Conservation (phyloP, 345 rosid species). For the Ceriops decandra region DNA sequence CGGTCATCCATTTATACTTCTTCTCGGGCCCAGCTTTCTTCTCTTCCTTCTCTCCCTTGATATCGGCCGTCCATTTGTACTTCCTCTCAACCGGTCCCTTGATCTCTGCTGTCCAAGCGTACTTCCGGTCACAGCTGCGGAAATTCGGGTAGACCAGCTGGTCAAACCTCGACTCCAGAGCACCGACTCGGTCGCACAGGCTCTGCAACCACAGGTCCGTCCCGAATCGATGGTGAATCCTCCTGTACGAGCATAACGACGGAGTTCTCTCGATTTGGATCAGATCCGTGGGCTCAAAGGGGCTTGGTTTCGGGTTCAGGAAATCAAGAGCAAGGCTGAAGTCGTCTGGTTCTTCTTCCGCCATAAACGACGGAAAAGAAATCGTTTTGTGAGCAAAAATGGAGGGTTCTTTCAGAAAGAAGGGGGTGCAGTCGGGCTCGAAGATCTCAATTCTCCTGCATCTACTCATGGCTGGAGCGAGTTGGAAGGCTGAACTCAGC, state of each 20-base stretch:
- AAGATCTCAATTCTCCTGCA: slow-evolving; percentile 39
- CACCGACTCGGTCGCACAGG: slow-evolving; percentile 56
- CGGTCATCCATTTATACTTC: slow-evolving; percentile 69
- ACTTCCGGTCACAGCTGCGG: slow-evolving; percentile 59
- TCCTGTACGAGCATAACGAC: slow-evolving; percentile 42
- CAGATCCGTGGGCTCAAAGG: slow-evolving; percentile 59
- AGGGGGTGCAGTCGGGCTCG: slow-evolving; percentile 35
- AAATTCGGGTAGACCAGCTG: slow-evolving; percentile 30
- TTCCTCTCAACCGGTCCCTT: slow-evolving; percentile 61
- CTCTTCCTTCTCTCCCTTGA: slow-evolving; percentile 36
- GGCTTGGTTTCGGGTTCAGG: slow-evolving; percentile 21
- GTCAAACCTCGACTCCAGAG: slow-evolving; percentile 71
- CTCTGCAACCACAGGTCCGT: slow-evolving; percentile 40
- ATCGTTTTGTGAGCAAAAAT: slow-evolving; percentile 32
- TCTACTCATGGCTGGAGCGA: slow-evolving; percentile 38
- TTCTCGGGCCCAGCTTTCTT: slow-evolving; percentile 33
- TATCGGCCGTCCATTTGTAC: slow-evolving; percentile 70
- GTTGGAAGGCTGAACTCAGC: slow-evolving; percentile 21
- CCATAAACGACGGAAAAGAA: slow-evolving; percentile 28
- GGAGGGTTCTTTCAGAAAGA: slow-evolving; percentile 30
- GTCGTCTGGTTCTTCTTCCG: slow-evolving; percentile 23
- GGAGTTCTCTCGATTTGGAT: slow-evolving; percentile 47
- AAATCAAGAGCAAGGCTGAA: slow-evolving; percentile 41
- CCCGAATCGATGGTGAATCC: slow-evolving; percentile 37
- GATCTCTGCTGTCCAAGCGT: slow-evolving; percentile 71